Evolutionary conservation across 225 moss, liverwort and hornwort genomes (phyloP).

Genomic region (Bryum argenteum): DNA sequence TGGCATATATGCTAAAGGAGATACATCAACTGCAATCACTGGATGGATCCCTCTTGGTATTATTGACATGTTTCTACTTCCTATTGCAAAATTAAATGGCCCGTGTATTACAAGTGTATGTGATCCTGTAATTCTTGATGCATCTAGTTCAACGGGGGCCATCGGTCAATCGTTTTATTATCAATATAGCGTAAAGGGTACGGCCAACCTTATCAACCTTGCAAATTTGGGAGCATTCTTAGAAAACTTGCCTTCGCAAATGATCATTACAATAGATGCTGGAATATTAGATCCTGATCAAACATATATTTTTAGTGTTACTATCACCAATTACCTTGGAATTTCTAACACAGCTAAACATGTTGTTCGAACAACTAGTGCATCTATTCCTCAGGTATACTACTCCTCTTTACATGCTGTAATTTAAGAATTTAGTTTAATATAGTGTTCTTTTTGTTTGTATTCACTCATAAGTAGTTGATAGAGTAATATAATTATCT

Average conservation of each 20-base stretch:
- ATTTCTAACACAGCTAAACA: conserved; percentile 20
- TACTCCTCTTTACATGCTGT: too few species aligned
- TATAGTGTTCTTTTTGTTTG: too few species aligned
- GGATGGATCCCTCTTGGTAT: conserved; percentile 50
- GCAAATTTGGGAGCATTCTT: conserved; percentile 33
- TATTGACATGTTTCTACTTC: conserved; percentile 35
- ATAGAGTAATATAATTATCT: too few species aligned
- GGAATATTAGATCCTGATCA: conserved; percentile 53
- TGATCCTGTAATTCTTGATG: conserved; percentile 54
- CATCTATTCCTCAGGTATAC: conserved; percentile 23
- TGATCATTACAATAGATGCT: conserved; percentile 38
- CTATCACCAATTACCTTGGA: conserved; percentile 23
- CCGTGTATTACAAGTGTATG: conserved; percentile 50
- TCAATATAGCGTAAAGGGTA: conserved; percentile 39
- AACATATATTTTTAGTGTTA: conserved; percentile 35
- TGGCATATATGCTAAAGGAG: conserved; percentile 40
- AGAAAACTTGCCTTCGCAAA: conserved; percentile 43
- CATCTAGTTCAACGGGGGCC: conserved; percentile 47
- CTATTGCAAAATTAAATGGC: conserved; percentile 43
- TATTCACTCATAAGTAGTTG: too few species aligned
- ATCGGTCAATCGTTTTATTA: conserved; percentile 45
- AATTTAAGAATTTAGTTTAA: too few species aligned
- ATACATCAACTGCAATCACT: conserved; percentile 33
- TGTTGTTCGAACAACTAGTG: conserved; percentile 21
- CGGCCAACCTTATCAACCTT: conserved; percentile 36